Conservation (phyloP, 331 rosid genomes). For the Saraca asoca region DNA sequence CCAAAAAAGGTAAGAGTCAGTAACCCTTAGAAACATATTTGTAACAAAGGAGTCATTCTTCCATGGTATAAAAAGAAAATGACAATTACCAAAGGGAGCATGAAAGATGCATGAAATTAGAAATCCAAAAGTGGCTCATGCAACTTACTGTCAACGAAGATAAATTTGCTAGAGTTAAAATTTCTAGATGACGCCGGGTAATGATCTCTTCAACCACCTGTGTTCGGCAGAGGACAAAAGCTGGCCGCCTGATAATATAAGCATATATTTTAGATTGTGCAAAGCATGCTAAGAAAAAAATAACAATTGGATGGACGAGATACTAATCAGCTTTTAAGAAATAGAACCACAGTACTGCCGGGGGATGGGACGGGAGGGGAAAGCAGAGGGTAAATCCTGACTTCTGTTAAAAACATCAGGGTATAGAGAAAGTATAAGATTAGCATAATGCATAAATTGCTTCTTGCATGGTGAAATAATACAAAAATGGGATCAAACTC, state of each 20-base stretch:
- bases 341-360: constrained; percentile 4
- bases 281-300: constrained; percentile 22
- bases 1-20: no score
- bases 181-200: constrained; percentile 61
- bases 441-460: no score
- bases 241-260: constrained; percentile 62
- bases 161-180: constrained; percentile 78
- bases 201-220: constrained; percentile 48
- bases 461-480: no score
- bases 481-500: no score
- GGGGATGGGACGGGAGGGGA: not conserved
- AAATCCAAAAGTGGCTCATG: not conserved
- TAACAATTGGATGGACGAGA: constrained; percentile 15
- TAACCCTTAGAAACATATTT: not conserved
- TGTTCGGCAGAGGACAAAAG: constrained; percentile 61
- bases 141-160: constrained; percentile 69
- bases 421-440: no score
- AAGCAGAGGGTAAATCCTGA: no score
- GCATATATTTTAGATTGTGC: constrained; percentile 27
- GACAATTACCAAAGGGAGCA: not conserved
- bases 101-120: no score
- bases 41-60: not conserved
- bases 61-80: not conserved
- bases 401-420: no score
- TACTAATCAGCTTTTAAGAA: constrained; percentile 9